A percentile compares a stretch with the other conserved stretches of the same genome.
Conservation (phyloP, 2,329 filamentous ascomycete genomes). For the Calonectria pauciramosa region DNA sequence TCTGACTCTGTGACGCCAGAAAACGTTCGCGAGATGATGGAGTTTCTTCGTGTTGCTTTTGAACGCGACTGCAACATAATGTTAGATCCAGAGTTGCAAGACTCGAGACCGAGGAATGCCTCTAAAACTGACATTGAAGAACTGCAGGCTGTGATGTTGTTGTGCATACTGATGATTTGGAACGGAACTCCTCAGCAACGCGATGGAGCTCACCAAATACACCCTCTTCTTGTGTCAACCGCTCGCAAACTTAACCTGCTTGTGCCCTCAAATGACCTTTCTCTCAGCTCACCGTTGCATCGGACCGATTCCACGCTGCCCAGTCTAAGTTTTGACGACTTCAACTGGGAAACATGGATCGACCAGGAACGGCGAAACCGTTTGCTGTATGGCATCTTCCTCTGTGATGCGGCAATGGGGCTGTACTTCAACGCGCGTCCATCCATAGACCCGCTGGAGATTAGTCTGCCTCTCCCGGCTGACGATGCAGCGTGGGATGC, state of each 20-base stretch:
- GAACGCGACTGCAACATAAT: constrained; percentile 68
- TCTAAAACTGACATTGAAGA: constrained; percentile 69
- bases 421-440: constrained; percentile 80
- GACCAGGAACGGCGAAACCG: constrained; percentile 79
- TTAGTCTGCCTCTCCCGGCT: constrained; percentile 76
- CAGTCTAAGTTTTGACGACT: constrained; percentile 63
- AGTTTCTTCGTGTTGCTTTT: constrained; percentile 71
- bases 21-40: constrained; percentile 78
- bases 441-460: constrained; percentile 73
- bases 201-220: constrained; percentile 71
- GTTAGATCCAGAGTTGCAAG: constrained; percentile 43
- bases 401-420: constrained; percentile 74
- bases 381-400: constrained; percentile 74
- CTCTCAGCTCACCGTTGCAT: constrained; percentile 72
- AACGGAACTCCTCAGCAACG: constrained; percentile 77
- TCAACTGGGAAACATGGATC: constrained; percentile 77
- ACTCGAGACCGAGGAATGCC: constrained; percentile 43
- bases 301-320: constrained; percentile 64
- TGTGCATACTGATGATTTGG: constrained; percentile 76
- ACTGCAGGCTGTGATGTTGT: constrained; percentile 75
- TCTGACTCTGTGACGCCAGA: constrained; percentile 72
- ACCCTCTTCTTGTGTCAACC: constrained; percentile 68
- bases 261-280: constrained; percentile 63
- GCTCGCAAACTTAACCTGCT: constrained; percentile 70
- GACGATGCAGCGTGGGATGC: constrained; percentile 84